These are phyloP conservation scores for Yarrowia yakushimensis DNA, from an alignment of 805 yeast genomes.

Conservation along the genomic window DNA sequence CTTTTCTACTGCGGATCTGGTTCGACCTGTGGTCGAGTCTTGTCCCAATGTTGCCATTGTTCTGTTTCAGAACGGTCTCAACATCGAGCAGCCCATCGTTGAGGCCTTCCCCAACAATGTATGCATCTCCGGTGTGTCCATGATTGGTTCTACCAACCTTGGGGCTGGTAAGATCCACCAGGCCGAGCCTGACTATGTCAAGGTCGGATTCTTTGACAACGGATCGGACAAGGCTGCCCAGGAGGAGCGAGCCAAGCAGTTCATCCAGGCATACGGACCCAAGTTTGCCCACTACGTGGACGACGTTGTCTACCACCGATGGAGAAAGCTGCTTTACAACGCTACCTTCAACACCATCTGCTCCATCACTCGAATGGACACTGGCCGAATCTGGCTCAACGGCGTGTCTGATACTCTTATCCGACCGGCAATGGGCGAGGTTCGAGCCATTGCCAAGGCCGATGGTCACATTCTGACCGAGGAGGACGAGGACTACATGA, in stretches of 20 bases:
- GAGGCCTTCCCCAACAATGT: slow-evolving; percentile 49
- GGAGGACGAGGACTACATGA: slow-evolving; percentile 47
- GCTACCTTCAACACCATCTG: slow-evolving; percentile 62
- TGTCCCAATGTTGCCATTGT: slow-evolving; percentile 48
- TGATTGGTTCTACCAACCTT: slow-evolving; percentile 56
- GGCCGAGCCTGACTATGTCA: slow-evolving; percentile 48
- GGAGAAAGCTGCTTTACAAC: slow-evolving; percentile 68
- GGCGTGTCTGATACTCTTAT: slow-evolving; percentile 45
- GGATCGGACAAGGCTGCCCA: slow-evolving; percentile 33
- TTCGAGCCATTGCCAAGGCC: slow-evolving; percentile 61
- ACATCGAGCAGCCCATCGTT: slow-evolving; percentile 54
- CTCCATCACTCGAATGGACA: slow-evolving; percentile 56
- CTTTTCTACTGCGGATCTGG: slow-evolving; percentile 49
- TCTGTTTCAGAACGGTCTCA: slow-evolving; percentile 65
- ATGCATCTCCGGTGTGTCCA: slow-evolving; percentile 59
- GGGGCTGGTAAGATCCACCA: slow-evolving; percentile 49
- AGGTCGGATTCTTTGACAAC: slow-evolving; percentile 53
- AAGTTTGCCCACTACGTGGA: slow-evolving; percentile 45
- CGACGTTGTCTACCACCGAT: slow-evolving; percentile 52
- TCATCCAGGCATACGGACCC: slow-evolving; percentile 47
- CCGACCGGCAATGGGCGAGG: slow-evolving; percentile 65
- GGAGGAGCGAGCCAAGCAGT: slow-evolving; percentile 41
- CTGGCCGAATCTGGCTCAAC: slow-evolving; percentile 50
- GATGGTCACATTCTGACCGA: slow-evolving; percentile 40
- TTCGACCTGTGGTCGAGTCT: slow-evolving; percentile 48